Base-by-base conservation (phyloP, 768 basidiomycete species). In the Naganishia onofrii region DNA sequence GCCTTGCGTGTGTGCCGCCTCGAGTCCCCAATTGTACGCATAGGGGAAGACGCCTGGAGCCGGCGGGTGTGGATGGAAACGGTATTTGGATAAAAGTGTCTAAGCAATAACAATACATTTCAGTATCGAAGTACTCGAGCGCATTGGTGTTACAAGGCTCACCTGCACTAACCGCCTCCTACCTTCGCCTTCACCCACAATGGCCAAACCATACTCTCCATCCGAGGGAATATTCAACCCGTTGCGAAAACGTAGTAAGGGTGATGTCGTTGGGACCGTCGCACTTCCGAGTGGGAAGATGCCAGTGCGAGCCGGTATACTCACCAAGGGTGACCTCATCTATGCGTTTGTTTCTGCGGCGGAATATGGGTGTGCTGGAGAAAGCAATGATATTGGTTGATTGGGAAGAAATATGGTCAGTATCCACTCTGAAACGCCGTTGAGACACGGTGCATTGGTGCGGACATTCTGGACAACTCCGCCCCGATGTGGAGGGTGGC, bases 1-100 rank as follows among this genome's bases (percentile, higher is more conserved):
- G 23, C 64, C 46, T 23, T 76, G 67, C 28, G 79, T 67, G 26
- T 75, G 58, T n/a, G n/a, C n/a, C n/a, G 19, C 1, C n/a, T 42
- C 38, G 36, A n/a, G 21, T 63, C 6, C 48, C 5, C 81, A 72
- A 26, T 80, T 74, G 0, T 84, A 82, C 31, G 92, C 83, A 73
- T 88, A 88, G 0, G 93, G 93, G 76, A 89, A 93, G n/a, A 91
- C 83, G 0, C 92, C 91, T 0, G 84, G 84, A 19, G 88, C 86
- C 23, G 86, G 84, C 0, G 84, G 84, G 0, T 85, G 80, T 0
- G 91, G 89, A 26, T 86, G 81, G 32, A 94, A 85, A 0, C 90
- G 85, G 32, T 88, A 85, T 68, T 90, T 86, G 2, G 90, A 90
- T 10, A 88, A 82, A 17, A 93, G 83, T 13, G 87, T 86, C 90